Evolutionary conservation across 2,329 filamentous ascomycete genomes (phyloP), one percentile per base, ranked within the genome.

Genomic region (Nemania sp.): DNA sequence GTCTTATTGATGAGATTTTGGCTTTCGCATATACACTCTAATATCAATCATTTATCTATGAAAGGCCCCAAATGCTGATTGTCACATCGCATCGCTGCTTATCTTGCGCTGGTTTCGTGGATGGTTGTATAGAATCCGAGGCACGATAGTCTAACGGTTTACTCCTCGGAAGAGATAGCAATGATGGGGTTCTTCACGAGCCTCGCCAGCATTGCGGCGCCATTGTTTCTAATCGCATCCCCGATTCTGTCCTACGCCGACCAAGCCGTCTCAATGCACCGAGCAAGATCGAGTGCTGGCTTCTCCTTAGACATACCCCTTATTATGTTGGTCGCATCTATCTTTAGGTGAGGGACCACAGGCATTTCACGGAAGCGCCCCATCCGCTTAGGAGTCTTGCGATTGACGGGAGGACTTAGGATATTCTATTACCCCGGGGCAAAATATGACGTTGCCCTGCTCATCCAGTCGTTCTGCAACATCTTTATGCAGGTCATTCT

Each of bases 241-340:
- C 89, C 89, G 20, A 82, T 91, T 53, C 80, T 90, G 47, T 90
- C 88, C 62, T 91, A 91, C 78, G 85, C 85, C 75, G 89, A 91
- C 80, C 89, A 91, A 81, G 88, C 87, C 27, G 76, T 88, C 54
- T 86, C 89, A 41, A 92, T 92, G 86, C 85, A 90, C 74, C 83
- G 86, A 73, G 84, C 81, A 64, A 89, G 87, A 78, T 89, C 88
- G 51, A 91, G 89, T 72, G 88, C 87, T 15, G 89, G 89, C 64
- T 92, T 92, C 80, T 92, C 89, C 20, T 83, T 92, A 70, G 90
- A 92, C 74, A 92, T 91, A 52, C 90, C 90, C 35, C 81, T 92
- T 65, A 92, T 92, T 69, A 92, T 92, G 90, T 86, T 92, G 58
- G 85, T 91, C 62, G 88, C 90, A 29, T 92, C 89, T 3, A 81